Percentiles rank a stretch among this genome's conserved stretches.
Conservation (phyloP, 768 basidiomycete species). For the Collybia mongolica region DNA sequence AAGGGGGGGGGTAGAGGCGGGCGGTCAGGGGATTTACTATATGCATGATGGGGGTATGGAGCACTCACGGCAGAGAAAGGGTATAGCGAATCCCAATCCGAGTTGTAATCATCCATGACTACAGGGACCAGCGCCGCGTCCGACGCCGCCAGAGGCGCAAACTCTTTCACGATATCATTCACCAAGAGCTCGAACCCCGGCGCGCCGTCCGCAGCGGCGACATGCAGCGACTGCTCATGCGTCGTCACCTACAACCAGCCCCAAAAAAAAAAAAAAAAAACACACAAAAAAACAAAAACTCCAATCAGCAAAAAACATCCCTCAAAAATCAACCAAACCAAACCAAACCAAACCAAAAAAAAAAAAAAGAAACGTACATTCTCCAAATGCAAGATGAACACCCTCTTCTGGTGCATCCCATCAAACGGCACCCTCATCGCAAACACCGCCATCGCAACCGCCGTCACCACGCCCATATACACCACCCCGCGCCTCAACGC, state of each 20-base stretch:
- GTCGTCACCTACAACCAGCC: constrained; percentile 61
- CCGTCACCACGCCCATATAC: constrained; percentile 43
- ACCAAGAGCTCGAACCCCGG: constrained; percentile 72
- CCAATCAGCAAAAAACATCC: no score
- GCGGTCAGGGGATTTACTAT: no score
- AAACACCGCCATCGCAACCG: constrained; percentile 59
- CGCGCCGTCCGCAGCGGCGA: constrained; percentile 81
- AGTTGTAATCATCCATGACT: constrained; percentile 72
- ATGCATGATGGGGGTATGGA: no score
- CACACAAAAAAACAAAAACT: constrained; percentile 34
- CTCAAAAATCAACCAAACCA: no score
- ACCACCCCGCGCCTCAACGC: constrained; percentile 38
- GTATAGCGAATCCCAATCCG: constrained; percentile 87
- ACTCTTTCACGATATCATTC: constrained; percentile 53
- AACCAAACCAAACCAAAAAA: no score
- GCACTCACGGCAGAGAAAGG: constrained; percentile 70
- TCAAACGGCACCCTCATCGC: constrained; percentile 68
- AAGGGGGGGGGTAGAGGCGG: no score
- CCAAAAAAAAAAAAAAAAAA: not conserved
- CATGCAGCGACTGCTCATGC: constrained; percentile 69
- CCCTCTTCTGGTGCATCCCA: constrained; percentile 78
- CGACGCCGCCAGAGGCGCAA: constrained; percentile 43
- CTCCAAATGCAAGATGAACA: constrained; percentile 83
- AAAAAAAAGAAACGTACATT: constrained; percentile 49
- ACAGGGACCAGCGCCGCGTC: constrained; percentile 41